Conservation (phyloP, 768 basidiomycete species). For the Kwoniella botswanensis region DNA sequence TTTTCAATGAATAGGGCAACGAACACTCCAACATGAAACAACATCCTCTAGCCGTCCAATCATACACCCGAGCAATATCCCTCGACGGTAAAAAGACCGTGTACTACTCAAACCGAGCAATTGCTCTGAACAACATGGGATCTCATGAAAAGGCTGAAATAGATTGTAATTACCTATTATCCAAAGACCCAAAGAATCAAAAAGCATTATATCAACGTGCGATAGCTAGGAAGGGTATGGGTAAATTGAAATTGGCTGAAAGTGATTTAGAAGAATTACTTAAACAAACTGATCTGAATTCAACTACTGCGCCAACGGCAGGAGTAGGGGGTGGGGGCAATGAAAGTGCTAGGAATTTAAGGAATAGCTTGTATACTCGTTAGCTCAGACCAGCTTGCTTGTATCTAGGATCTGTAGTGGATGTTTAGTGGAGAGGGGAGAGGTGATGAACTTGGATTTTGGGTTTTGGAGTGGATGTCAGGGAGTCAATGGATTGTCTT, state of each 20-base stretch:
- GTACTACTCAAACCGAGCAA: slow-evolving; percentile 56
- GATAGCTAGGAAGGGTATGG: slow-evolving; percentile 50
- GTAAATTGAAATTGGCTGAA: slow-evolving; percentile 53
- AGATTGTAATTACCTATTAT: slow-evolving; percentile 54
- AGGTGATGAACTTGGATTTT: too few relatives aligned
- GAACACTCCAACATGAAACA: slow-evolving; percentile 43
- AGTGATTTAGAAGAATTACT: slow-evolving; percentile 47
- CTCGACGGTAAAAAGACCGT: slow-evolving; percentile 58
- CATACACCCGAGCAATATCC: slow-evolving; percentile 57
- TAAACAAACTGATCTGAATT: slow-evolving; percentile 20
- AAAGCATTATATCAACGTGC: slow-evolving; percentile 58
- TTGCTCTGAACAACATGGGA: slow-evolving; percentile 55
- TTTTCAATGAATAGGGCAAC: slow-evolving; percentile 41
- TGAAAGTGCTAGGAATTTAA: slow-evolving; percentile 47
- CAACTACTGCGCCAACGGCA: not conserved
- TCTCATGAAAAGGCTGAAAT: slow-evolving; percentile 52
- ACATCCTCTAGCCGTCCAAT: slow-evolving; percentile 48
- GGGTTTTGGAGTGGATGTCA: too few relatives aligned
- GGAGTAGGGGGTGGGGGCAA: slow-evolving; percentile 28
- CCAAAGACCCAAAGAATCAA: slow-evolving; percentile 50
- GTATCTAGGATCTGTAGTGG: not conserved
- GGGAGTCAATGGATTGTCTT: not conserved
- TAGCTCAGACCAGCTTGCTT: not conserved
- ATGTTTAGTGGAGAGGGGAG: too few relatives aligned
- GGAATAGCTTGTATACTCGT: slow-evolving; percentile 5